Conservation (phyloP, 768 basidiomycete genomes). For the Sporobolomyces roseus region DNA sequence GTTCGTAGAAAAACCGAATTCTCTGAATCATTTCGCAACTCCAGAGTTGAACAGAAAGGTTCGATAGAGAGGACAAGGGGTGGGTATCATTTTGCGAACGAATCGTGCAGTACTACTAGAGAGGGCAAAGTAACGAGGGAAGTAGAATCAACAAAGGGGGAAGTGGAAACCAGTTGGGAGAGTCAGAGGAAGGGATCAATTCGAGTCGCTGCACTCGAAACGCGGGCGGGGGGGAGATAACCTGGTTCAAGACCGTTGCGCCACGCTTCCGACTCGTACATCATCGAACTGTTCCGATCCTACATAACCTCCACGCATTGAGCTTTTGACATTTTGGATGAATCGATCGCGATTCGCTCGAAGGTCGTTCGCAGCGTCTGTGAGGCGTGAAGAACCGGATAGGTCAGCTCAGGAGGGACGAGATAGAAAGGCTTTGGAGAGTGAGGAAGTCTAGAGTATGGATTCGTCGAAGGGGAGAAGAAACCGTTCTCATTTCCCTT, state of each 20-base stretch:
- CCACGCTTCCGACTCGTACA: slow-evolving; percentile 54
- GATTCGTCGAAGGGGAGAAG: too few relatives aligned
- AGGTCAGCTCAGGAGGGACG: neutral
- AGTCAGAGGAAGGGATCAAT: too few relatives aligned
- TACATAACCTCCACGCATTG: slow-evolving; percentile 77
- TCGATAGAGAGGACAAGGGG: too few relatives aligned
- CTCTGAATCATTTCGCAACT: slow-evolving; percentile 59
- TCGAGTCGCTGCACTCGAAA: too few relatives aligned
- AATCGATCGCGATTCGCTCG: slow-evolving; percentile 82
- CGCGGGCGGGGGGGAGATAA: too few relatives aligned
- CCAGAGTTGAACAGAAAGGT: neutral
- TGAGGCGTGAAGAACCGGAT: neutral
- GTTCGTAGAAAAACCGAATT: slow-evolving; percentile 83
- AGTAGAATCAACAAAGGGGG: too few relatives aligned
- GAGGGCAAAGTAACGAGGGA: too few relatives aligned
- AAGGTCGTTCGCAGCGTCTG: slow-evolving; percentile 95
- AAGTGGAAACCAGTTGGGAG: too few relatives aligned
- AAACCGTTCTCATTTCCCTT: too few relatives aligned
- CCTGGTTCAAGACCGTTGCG: neutral
- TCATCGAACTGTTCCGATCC: slow-evolving; percentile 75
- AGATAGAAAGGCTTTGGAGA: neutral
- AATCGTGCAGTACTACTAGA: too few relatives aligned
- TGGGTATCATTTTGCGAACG: too few relatives aligned
- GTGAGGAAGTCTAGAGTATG: too few relatives aligned
- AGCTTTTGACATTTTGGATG: slow-evolving; percentile 72